Base-by-base conservation (phyloP, 352 stramenopile genomes). In the Globisporangium viniferum region DNA sequence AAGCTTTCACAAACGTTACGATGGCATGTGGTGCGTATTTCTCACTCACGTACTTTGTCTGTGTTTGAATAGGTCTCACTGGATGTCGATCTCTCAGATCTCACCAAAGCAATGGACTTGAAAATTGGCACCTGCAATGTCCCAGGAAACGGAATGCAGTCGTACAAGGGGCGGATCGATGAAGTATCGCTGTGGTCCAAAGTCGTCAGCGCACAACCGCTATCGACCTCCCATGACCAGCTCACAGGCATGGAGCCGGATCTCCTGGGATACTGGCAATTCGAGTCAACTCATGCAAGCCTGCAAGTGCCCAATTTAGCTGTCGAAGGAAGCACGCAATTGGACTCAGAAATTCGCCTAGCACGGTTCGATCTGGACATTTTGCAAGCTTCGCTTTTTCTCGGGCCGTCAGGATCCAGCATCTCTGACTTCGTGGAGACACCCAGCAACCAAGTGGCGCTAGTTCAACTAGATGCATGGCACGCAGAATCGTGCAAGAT, bases 131-230 rank as follows among this genome's bases (percentile, higher is more conserved):
- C 72, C 1, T 74, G 72, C 39, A 55, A 57, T 9, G 29, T 64
- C 5, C 51, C 60, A 8, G 22, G n/a, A 31, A 20, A 39, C 18
- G 49, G 29, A 46, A 4, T 73, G 1, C 18, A 70, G 3, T 58
- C 64, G 31, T 80, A 77, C 55, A 67, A 70, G 0, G 76, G 73
- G 0, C 36, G 58, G 22, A 72, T 83, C 7, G 76, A 83, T 41
- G 73, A 83, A 60, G 10, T 80, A 12, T 83, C 73, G 1, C 27
- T 80, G 1, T 83, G 76, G 76, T 66, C 59, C 2, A 36, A 8
- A 15, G 22, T 29, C 1, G 58, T 75, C 20, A 39, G 73, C 31
- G 58, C 39, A 4, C 27, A 46, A 33, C 5, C 39, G 2, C 22
- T 70, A 7, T 2, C 29, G 22, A 31, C 27, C 1, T 73, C 44